Percentiles rank a stretch among this genome's conserved stretches.
Evolutionary conservation across 1,284 basidiomycete species (phyloP).

Genomic region (Vanrija humicola): DNA sequence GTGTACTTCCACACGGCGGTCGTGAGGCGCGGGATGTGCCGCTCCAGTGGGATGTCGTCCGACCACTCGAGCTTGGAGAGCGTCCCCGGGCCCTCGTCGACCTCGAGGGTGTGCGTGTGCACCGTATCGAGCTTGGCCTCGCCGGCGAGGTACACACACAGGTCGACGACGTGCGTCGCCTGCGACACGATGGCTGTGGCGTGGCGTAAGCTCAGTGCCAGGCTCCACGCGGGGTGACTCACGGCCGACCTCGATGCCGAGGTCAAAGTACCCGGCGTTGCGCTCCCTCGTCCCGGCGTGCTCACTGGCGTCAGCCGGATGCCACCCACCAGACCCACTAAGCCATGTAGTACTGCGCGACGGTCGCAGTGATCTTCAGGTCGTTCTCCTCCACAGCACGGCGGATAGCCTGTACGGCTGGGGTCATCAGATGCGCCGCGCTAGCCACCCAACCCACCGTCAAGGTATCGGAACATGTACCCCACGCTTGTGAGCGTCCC

Average conservation of each 20-base stretch:
- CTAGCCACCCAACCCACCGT: not conserved
- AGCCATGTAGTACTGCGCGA: conserved; percentile 28
- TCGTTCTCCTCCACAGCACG: too few relatives aligned
- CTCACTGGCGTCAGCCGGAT: not conserved
- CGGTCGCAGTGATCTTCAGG: too few relatives aligned
- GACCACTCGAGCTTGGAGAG: conserved; percentile 51
- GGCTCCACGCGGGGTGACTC: conserved; percentile 26
- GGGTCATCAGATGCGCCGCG: not conserved
- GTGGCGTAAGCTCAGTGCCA: conserved; percentile 54
- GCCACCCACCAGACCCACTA: conserved; percentile 40
- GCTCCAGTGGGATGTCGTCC: conserved; percentile 44
- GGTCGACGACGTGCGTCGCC: conserved; percentile 52
- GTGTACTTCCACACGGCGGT: conserved; percentile 50
- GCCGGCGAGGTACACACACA: conserved; percentile 54
- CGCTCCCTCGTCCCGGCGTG: too few relatives aligned
- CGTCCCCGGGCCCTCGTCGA: conserved; percentile 50
- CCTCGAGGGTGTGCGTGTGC: conserved; percentile 38
- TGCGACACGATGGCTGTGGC: conserved; percentile 54
- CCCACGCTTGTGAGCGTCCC: not conserved
- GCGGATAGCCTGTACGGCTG: not conserved
- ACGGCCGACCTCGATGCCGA: too few relatives aligned
- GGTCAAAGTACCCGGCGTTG: too few relatives aligned
- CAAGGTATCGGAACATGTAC: not conserved
- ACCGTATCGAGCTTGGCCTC: conserved; percentile 53
- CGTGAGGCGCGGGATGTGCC: conserved; percentile 49